phyloP scores from a whole-genome alignment of 306 rosid species.

The Acacia melanoxylon region DNA sequence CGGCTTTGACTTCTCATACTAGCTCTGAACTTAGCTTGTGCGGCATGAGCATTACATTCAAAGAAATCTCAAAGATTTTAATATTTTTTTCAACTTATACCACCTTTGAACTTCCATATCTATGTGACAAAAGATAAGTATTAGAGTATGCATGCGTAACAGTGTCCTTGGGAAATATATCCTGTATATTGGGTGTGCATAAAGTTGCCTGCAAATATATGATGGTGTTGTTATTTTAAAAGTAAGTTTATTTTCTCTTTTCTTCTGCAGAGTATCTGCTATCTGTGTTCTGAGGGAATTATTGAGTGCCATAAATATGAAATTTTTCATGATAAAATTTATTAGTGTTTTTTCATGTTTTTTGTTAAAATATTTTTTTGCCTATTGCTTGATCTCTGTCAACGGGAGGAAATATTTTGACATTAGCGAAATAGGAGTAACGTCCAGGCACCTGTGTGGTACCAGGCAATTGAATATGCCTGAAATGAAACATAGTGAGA shows the following conservation, averaged over 20 bases:
- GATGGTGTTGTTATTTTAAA: not conserved
- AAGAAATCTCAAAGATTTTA: not conserved
- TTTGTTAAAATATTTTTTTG: not conserved
- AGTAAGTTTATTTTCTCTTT: not conserved
- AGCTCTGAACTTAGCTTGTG: not conserved
- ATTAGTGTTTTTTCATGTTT: not conserved
- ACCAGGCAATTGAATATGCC: slow-evolving; percentile 3
- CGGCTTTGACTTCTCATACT: not conserved
- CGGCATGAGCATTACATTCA: not conserved
- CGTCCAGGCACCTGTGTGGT: not conserved
- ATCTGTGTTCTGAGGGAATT: not conserved
- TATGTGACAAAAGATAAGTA: not conserved
- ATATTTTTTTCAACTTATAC: not conserved
- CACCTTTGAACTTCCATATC: not conserved
- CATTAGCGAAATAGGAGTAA: not conserved
- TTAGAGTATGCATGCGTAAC: not conserved
- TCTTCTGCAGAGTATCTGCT: not conserved
- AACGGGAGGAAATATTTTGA: not conserved
- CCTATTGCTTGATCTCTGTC: not conserved
- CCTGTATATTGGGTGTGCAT: not conserved
- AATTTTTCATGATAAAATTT: not conserved
- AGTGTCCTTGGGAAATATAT: not conserved
- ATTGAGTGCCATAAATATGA: not conserved
- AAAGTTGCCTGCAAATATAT: not conserved
- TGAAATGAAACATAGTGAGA: not conserved